Evolutionary conservation across 179 eudicot species (phyloP), one percentile per base, ranked within the genome.

Genomic region (Vitellaria paradoxa): DNA sequence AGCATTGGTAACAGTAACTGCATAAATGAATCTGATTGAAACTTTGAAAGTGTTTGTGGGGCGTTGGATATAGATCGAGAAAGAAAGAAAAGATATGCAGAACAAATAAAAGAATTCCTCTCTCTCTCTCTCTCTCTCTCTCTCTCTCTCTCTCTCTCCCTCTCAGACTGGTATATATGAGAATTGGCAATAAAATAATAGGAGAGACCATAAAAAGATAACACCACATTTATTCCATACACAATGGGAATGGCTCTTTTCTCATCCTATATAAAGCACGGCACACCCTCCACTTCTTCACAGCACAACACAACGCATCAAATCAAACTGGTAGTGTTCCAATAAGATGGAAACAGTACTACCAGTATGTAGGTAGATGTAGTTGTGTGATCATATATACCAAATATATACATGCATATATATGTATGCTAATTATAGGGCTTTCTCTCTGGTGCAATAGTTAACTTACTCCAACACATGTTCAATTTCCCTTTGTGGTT

Each of bases 241-340:
- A 52, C 26, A 47, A 73, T 55, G 55, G 37, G 24, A 64, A 18
- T 56, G 40, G 21, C 30, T 52, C 21, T 37, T 20, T 40, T 30
- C 15, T 61, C 46, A 14, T 18, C 74, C 84, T 86, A 82, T 86
- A 86, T 68, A 86, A 86, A 75, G 74, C 73, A 71, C 76, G 57
- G 26, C 84, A 75, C 76, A 64, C 61, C 76, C 57, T 80, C 62
- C 4, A 68, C 24, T 68, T 76, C 80, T 75, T 76, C 78, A 74
- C 68, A 68, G 2, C 37, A 30, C 37, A 30, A 30, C 37, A 30
- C 37, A 30, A 83, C 65, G 76, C 72, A 49, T 77, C 86, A 86
- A 65, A 70, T 67, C 82, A 68, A 30, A 26, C 40, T 37, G 24
- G 57, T 47, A 70, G 76, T 78, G 78, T 82, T 82, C 79, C 87